Percentiles rank a stretch among this genome's conserved stretches.
phyloP scores from a whole-genome alignment of 2,329 filamentous ascomycete genomes.

The Lasiodiplodia theobromae region DNA sequence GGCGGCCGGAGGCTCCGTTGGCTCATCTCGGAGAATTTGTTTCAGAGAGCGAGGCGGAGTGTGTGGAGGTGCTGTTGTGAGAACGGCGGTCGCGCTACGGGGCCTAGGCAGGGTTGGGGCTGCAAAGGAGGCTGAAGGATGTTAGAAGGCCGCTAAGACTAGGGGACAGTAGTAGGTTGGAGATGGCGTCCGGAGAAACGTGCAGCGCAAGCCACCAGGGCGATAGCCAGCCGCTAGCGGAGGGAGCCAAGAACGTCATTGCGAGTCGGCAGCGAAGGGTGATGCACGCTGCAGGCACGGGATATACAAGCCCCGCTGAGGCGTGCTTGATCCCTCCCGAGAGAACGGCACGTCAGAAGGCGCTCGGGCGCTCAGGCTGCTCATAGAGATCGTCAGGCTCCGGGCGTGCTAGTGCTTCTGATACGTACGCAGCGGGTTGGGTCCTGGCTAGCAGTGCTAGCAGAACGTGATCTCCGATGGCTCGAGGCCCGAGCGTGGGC shows the following conservation, averaged over 20 bases:
- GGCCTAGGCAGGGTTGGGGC: constrained; percentile 19
- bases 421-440: constrained; percentile 10
- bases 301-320: background rate
- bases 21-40: constrained; percentile 26
- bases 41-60: constrained; percentile 11
- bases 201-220: constrained; percentile 13
- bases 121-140: constrained; percentile 19
- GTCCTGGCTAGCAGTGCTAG: constrained; percentile 3
- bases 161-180: constrained; percentile 1
- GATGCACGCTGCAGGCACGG: background rate
- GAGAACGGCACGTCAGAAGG: background rate
- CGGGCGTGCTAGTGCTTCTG: background rate
- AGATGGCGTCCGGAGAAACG: constrained; percentile 24
- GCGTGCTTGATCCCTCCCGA: constrained; percentile 8
- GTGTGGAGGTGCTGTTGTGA: background rate
- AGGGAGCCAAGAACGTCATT: constrained; percentile 15
- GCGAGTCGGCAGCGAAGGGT: constrained; percentile 1
- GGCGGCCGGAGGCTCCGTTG: constrained; percentile 3
- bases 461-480: constrained; percentile 22
- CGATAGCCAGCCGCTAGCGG: constrained; percentile 2
- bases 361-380: background rate
- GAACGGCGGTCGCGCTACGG: constrained; percentile 6
- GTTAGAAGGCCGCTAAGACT: background rate
- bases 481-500: constrained; percentile 14
- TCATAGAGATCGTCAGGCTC: constrained; percentile 7